These are phyloP conservation scores for Artemisia annua DNA, from an alignment of 129 eudicot species.

Conservation along the genomic window DNA sequence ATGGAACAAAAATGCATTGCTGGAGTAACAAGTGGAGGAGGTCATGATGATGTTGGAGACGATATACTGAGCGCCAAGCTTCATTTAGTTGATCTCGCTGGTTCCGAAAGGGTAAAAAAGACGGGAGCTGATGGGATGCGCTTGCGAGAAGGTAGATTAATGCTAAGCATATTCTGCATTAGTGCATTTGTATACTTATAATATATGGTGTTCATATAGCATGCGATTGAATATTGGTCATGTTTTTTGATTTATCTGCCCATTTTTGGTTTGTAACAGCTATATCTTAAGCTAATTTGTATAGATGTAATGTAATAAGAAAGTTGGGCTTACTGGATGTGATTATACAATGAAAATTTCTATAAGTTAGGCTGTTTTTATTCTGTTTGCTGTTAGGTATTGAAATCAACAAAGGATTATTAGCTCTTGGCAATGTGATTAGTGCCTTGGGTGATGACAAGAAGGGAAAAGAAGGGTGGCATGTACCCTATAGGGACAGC, in stretches of 20 bases:
- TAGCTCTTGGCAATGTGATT: constrained; percentile 95
- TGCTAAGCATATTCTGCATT: background rate
- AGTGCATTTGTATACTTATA: background rate
- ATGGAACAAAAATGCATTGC: constrained; percentile 72
- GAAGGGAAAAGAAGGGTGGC: constrained; percentile 95
- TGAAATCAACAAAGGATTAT: constrained; percentile 89
- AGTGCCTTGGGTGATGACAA: constrained; percentile 98
- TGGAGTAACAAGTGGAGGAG: constrained; percentile 36
- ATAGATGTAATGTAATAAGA: background rate
- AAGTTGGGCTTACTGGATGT: background rate
- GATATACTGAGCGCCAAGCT: constrained; percentile 85
- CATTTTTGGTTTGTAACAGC: background rate
- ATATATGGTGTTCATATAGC: background rate
- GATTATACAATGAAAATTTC: background rate
- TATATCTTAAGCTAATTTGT: background rate
- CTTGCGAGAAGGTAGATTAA: constrained; percentile 65
- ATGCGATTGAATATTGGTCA: background rate
- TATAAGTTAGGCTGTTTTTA: background rate
- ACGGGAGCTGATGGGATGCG: constrained; percentile 98
- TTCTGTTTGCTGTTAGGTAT: constrained; percentile 49
- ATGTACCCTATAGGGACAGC: constrained; percentile 94
- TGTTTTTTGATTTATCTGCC: background rate
- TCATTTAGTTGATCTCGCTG: constrained; percentile 95
- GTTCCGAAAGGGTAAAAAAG: constrained; percentile 90
- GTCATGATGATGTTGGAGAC: constrained; percentile 55